Evolutionary conservation across 768 basidiomycete species (phyloP), one percentile per base, ranked within the genome.

Genomic region (Lactarius trivialis): DNA sequence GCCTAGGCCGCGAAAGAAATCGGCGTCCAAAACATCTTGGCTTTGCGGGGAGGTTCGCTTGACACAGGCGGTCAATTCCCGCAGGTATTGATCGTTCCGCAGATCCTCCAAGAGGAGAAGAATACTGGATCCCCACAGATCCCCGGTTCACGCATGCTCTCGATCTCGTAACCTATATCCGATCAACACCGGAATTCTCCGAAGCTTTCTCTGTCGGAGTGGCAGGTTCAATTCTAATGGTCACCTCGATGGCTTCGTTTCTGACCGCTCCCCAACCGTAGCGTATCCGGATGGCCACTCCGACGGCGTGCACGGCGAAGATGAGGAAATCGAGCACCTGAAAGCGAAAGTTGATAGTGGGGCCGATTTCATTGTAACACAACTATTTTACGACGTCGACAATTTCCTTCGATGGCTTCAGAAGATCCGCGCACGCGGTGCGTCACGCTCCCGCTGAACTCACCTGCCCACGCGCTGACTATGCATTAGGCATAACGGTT

Each of bases 381-480:
- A 99, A 69, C 78, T 98, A 7, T 99, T 99, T 74, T 99, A 98
- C 75, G 96, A 99, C 71, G 84, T 89, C n/a, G 86, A 93, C 54
- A 81, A 81, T 17, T 98, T 97, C 75, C 73, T 93, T 33, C 69
- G 74, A 17, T 99, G 97, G 97, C 73, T 87, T 26, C 73, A 78
- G 68, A 85, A 82, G 70, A 82, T 94, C 53, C 78, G 93, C 63
- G 76, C 75, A 19, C 84, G 77, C 73, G 95, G 94, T 93, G 62
- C 41, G 21, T 58, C 15, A 48, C 17, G 34, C 37, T 17, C 21
- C 60, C 21, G 33, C 52, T 33, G 56, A 49, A 26, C 21, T 3
- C 26, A 34, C 24, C 32, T 33, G 7, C 50, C 51, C n/a, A n/a
- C 54, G 12, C 41, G n/a, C 30, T 1, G 36, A 26, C 55, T 34